A percentile compares a stretch with the other conserved stretches of the same genome.
Evolutionary conservation across 163 green algal species (phyloP).

Genomic region (Coccomyxa subellipsoidea): DNA sequence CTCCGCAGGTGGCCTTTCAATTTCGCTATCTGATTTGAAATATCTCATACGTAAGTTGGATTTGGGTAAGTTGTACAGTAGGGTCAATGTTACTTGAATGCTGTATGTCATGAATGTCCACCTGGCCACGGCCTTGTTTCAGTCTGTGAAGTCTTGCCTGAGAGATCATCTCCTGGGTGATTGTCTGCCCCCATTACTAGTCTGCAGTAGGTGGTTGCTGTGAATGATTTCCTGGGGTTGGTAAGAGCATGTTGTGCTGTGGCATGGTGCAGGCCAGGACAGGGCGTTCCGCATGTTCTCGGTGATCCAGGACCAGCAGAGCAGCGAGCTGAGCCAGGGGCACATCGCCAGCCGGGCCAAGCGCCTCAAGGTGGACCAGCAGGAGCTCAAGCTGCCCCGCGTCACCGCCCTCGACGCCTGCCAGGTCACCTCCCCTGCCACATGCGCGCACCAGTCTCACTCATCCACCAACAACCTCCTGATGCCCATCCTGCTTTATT

Average conservation of each 20-base stretch:
- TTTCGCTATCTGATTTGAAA: too few relatives aligned
- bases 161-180: too few relatives aligned
- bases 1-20: conserved; percentile 47
- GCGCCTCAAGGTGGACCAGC: conserved; percentile 45
- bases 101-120: too few relatives aligned
- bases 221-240: too few relatives aligned
- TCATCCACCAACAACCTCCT: background rate
- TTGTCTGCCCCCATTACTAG: too few relatives aligned
- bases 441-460: background rate
- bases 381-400: conserved; percentile 75
- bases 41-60: too few relatives aligned
- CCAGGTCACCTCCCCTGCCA: conserved; percentile 50
- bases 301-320: conserved; percentile 88
- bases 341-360: conserved; percentile 65
- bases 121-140: too few relatives aligned
- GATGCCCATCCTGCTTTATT: too few relatives aligned
- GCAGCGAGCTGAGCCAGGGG: conserved; percentile 83
- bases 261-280: conserved; percentile 50
- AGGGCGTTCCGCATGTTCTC: conserved; percentile 86
- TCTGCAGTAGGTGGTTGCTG: too few relatives aligned
- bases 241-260: background rate
- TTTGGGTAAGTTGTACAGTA: too few relatives aligned
- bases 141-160: too few relatives aligned
- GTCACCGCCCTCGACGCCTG: conserved; percentile 64
- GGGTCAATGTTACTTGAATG: too few relatives aligned